Conservation (phyloP, 1,284 basidiomycete genomes). For the Apiotrichum veenhuisii region DNA sequence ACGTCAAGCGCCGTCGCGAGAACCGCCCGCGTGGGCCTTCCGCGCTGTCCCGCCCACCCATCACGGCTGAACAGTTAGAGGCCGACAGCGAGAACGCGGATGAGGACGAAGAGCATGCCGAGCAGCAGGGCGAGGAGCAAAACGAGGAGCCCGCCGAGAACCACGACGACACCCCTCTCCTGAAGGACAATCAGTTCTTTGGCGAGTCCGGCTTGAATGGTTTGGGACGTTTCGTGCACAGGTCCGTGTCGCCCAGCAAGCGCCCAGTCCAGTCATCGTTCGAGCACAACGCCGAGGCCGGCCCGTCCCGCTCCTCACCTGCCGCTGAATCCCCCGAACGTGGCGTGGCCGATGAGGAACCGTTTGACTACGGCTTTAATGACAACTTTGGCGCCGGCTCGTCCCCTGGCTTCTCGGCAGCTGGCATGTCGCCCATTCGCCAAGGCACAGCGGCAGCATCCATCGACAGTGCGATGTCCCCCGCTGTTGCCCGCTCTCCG, state of each 20-base stretch:
- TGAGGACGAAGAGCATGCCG: background rate
- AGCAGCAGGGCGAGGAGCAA: background rate
- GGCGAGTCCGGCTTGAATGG: too few relatives aligned
- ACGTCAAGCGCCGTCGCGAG: background rate
- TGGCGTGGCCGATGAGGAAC: too few relatives aligned
- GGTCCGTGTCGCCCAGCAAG: background rate
- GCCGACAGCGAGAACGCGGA: background rate
- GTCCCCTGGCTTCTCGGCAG: background rate
- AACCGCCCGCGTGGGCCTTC: background rate
- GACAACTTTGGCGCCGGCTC: background rate
- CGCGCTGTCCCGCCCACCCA: background rate
- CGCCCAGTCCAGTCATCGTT: background rate
- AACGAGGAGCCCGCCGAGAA: background rate
- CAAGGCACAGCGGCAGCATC: background rate
- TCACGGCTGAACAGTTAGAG: background rate
- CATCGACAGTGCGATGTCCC: too few relatives aligned
- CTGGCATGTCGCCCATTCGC: background rate
- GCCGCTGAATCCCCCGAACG: background rate
- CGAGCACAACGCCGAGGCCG: background rate
- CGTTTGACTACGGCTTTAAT: background rate
- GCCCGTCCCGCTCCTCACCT: background rate
- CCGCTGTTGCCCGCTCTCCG: too few relatives aligned
- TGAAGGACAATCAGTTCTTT: too few relatives aligned
- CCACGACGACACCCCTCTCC: background rate
- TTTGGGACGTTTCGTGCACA: too few relatives aligned